Base-by-base conservation (phyloP, 1,284 basidiomycete species). In the Polyporus tsugae region DNA sequence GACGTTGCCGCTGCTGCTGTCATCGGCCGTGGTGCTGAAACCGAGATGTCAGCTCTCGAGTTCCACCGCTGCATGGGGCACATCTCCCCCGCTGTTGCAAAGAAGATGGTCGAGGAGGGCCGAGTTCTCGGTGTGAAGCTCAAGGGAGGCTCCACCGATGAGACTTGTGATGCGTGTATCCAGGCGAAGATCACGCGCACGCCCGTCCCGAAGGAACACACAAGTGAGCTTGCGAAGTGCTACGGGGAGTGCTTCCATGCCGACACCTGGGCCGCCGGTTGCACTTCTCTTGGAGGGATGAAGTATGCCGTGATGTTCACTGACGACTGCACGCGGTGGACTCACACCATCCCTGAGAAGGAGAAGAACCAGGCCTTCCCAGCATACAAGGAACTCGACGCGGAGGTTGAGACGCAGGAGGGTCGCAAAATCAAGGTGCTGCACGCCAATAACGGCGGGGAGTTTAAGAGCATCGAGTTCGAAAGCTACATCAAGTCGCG, bases 201-300 rank as follows among this genome's bases (percentile, higher is more conserved):
- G 25, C 72, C 79, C 0, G 78, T 82, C 59, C 80, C 79, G 22
- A 74, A 79, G 44, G 70, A 73, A 35, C 72, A 75, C n/a, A 58
- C 66, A 75, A 82, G 73, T 78, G 75, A 64, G 58, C 67, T 7
- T 70, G 70, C 62, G 66, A 75, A 22, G 73, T 73, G 63, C 41
- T 68, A 81, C 66, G 80, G 81, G 6, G 79, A 80, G 22, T 72
- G 77, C 19, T 72, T 83, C 22, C 78, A 83, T 62, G 75, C 74
- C 0, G 82, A 84, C 64, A 60, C 83, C 15, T 82, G 82, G 82
- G 81, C 52, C 79, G 38, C 78, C 79, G 38, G 64, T 80, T 17
- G 72, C 77, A 41, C 74, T 61, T 78, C 79, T 1, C 69, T 77
- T 29, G 70, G 75, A 15, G 64, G 74, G 1, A 64, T 67, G 13